phyloP scores from a whole-genome alignment of 352 stramenopile species.

The Phytophthora aleatoria region DNA sequence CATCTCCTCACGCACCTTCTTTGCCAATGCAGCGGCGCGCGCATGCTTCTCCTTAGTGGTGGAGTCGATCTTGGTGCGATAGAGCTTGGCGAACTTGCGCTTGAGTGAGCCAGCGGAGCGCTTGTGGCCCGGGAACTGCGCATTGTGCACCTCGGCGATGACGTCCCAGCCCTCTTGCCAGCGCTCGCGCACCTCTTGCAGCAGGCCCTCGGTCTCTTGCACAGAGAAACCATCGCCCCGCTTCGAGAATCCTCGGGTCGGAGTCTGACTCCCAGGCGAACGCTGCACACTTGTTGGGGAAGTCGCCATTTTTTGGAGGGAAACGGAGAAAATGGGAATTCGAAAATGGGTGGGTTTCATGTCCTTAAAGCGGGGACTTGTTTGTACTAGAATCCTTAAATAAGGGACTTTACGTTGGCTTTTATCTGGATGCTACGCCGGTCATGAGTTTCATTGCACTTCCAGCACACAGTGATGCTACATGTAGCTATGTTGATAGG shows the following conservation, averaged over 20 bases:
- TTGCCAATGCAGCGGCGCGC: slow-evolving; percentile 24
- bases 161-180: slow-evolving; percentile 45
- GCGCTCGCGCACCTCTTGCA: slow-evolving; percentile 30
- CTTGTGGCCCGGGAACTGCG: slow-evolving; percentile 40
- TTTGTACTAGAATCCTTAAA: background rate
- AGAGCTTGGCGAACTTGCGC: slow-evolving; percentile 45
- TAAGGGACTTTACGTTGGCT: background rate
- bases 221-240: slow-evolving; percentile 41
- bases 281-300: slow-evolving; percentile 19
- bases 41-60: slow-evolving; percentile 35
- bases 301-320: slow-evolving; percentile 37
- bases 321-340: slow-evolving; percentile 23
- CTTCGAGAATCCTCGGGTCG: slow-evolving; percentile 26
- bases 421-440: background rate
- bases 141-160: slow-evolving; percentile 40
- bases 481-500: too few relatives aligned
- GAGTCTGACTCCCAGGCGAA: slow-evolving; percentile 13
- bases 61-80: slow-evolving; percentile 31
- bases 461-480: too few relatives aligned
- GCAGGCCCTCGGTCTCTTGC: slow-evolving; percentile 36
- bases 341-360: background rate
- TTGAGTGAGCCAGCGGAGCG: slow-evolving; percentile 41
- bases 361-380: background rate
- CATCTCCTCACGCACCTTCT: slow-evolving; percentile 46
- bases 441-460: too few relatives aligned